A percentile compares a stretch with the other conserved stretches of the same genome.
phyloP scores from a whole-genome alignment of 768 basidiomycete species.

The Kwoniella botswanensis region DNA sequence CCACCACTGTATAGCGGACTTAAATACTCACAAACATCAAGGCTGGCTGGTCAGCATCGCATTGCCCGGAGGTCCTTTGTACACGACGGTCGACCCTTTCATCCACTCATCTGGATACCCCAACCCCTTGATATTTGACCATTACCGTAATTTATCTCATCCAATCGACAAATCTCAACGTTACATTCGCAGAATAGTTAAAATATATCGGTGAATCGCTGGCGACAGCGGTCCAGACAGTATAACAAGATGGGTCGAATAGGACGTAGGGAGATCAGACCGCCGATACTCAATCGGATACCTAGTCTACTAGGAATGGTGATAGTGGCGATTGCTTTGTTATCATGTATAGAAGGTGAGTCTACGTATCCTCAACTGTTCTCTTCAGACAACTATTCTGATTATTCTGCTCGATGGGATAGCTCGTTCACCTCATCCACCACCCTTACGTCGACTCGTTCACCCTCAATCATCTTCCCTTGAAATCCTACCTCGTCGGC shows the following conservation, averaged over 20 bases:
- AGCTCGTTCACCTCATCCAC: constrained; percentile 51
- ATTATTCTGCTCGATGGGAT: background rate
- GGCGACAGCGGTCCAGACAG: background rate
- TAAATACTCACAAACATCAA: background rate
- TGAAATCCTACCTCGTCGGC: constrained; percentile 65
- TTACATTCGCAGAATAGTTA: background rate
- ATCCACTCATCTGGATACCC: background rate
- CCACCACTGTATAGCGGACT: no score
- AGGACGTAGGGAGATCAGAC: background rate
- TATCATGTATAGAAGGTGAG: constrained; percentile 11
- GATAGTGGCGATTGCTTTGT: constrained; percentile 5
- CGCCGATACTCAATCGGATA: background rate
- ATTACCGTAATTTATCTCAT: background rate
- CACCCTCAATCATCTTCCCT: constrained; percentile 65
- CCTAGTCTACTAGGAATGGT: background rate
- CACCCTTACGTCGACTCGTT: constrained; percentile 43
- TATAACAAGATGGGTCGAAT: constrained; percentile 2
- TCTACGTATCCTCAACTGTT: background rate
- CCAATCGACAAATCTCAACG: background rate
- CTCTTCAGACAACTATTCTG: background rate
- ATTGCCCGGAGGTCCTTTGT: constrained; percentile 1
- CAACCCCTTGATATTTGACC: background rate
- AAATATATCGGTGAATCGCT: background rate
- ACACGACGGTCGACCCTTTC: constrained; percentile 2
- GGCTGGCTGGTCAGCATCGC: background rate